These are phyloP conservation scores for Aspergillus sclerotiicarbonarius DNA, from an alignment of 495 filamentous ascomycete species.

Conservation along the genomic window DNA sequence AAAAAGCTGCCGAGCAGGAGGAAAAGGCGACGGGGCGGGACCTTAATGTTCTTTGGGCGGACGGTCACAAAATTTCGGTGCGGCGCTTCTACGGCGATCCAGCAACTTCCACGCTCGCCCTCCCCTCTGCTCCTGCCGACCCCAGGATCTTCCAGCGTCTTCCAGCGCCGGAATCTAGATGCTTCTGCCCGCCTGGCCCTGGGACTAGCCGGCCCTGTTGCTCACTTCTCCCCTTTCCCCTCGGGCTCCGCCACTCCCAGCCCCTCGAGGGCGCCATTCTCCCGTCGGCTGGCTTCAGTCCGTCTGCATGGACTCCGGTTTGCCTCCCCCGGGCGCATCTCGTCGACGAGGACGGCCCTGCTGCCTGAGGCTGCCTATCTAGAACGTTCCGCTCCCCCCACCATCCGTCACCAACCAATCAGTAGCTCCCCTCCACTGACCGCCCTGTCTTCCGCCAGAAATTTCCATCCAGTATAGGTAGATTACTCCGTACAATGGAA, in stretches of 20 bases:
- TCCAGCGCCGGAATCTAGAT: slow-evolving; percentile 24
- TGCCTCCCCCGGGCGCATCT: no score
- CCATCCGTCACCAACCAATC: neutral
- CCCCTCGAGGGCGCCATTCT: neutral
- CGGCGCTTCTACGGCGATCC: slow-evolving; percentile 46
- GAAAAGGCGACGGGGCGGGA: slow-evolving; percentile 14
- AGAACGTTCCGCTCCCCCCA: slow-evolving; percentile 32
- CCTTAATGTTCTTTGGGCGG: slow-evolving; percentile 33
- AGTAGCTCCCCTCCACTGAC: neutral
- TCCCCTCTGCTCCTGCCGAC: slow-evolving; percentile 22
- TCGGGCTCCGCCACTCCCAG: slow-evolving; percentile 1
- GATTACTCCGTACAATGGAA: neutral
- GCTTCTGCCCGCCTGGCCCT: slow-evolving; percentile 15
- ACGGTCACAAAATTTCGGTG: slow-evolving; percentile 32
- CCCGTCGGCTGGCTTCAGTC: neutral
- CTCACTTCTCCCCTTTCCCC: neutral
- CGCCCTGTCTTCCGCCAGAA: slow-evolving; percentile 15
- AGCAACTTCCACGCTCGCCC: slow-evolving; percentile 43
- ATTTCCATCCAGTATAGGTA: neutral
- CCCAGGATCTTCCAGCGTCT: slow-evolving; percentile 29
- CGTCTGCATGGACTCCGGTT: neutral
- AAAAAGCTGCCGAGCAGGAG: neutral
- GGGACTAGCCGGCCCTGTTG: neutral
- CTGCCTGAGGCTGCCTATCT: slow-evolving; percentile 23
- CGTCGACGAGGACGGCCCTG: neutral